phyloP scores from a whole-genome alignment of 257 asterid genomes.

The Lycium ferocissimum region DNA sequence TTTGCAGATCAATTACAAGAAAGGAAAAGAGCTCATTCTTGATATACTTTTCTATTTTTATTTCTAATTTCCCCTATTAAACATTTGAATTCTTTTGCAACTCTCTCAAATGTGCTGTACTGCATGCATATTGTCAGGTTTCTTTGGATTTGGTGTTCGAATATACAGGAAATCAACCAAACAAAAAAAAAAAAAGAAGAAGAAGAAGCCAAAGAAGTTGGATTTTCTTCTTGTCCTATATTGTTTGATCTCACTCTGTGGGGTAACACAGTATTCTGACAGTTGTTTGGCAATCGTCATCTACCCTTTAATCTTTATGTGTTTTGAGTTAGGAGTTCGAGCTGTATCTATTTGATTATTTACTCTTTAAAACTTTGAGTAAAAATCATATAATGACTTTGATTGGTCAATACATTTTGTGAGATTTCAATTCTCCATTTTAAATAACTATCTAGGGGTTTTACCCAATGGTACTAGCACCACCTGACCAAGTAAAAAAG shows the following conservation, averaged over 20 bases:
- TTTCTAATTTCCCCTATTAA: neutral
- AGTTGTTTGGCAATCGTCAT: neutral
- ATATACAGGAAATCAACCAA: neutral
- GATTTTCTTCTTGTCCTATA: constrained; percentile 1
- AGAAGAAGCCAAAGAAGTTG: neutral
- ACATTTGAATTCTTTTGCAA: neutral
- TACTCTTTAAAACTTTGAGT: neutral
- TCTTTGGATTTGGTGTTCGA: constrained; percentile 4
- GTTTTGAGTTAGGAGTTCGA: neutral
- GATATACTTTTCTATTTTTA: neutral
- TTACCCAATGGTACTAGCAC: constrained; percentile 7
- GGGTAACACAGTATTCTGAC: neutral
- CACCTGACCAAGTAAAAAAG: neutral
- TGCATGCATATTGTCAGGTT: neutral
- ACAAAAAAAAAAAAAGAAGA: fast-evolving
- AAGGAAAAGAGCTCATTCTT: neutral
- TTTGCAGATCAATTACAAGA: neutral
- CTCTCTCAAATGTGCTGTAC: neutral
- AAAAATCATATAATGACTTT: neutral
- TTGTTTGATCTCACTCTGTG: neutral
- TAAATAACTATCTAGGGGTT: neutral
- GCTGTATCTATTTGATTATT: neutral
- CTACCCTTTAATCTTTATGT: neutral
- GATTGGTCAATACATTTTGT: neutral
- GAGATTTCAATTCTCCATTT: neutral